These are phyloP conservation scores for Polyporus tsugae DNA, from an alignment of 1,284 basidiomycete species.

Conservation along the genomic window DNA sequence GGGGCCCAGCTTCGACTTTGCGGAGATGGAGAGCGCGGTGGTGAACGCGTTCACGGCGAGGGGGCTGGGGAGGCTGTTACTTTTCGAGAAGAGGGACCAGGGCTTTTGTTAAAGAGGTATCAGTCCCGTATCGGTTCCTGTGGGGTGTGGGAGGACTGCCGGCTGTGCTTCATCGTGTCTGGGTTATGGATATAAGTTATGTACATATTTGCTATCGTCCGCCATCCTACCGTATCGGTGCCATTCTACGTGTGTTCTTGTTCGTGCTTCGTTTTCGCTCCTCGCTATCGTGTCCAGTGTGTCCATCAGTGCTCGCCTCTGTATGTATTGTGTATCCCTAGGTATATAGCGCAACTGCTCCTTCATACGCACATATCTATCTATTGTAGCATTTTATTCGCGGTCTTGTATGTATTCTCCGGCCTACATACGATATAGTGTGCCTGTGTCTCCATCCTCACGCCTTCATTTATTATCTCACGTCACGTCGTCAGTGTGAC, in stretches of 20 bases:
- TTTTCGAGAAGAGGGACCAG: constrained; percentile 12
- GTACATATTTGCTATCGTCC: constrained; percentile 6
- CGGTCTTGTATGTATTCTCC: background rate
- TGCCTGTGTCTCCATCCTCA: background rate
- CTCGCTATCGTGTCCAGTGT: constrained; percentile 3
- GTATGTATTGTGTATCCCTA: constrained; percentile 13
- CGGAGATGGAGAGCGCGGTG: constrained; percentile 25
- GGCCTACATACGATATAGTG: background rate
- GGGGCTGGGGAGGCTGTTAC: constrained; percentile 21
- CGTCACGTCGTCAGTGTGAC: too few species aligned
- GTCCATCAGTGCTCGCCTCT: background rate
- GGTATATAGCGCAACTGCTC: constrained; percentile 2
- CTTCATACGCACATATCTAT: constrained; percentile 7
- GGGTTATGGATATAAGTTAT: constrained; percentile 7
- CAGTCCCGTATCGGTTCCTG: background rate
- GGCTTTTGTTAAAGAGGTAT: background rate
- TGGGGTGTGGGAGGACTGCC: background rate
- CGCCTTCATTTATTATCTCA: too few species aligned
- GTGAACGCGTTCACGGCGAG: constrained; percentile 24
- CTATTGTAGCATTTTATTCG: constrained; percentile 7
- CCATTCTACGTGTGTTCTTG: background rate
- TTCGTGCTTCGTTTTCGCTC: background rate
- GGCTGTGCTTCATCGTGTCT: constrained; percentile 4
- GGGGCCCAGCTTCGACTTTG: constrained; percentile 16
- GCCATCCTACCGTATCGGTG: background rate